Evolutionary conservation across 2,329 filamentous ascomycete species (phyloP).

Genomic region (Neofusicoccum kwambonambiense): DNA sequence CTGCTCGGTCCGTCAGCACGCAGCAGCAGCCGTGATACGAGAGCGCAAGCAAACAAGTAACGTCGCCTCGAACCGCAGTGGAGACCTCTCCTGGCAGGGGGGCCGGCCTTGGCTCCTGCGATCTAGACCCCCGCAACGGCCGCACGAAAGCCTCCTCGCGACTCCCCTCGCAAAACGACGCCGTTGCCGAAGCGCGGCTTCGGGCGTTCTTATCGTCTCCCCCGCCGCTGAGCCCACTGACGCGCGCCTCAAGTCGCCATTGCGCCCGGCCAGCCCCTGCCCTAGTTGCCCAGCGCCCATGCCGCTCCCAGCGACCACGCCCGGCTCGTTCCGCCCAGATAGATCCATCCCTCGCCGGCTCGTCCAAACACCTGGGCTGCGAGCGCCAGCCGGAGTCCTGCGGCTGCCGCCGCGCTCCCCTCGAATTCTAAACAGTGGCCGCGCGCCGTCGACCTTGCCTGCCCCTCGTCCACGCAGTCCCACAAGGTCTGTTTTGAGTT

Average conservation of each 20-base stretch:
- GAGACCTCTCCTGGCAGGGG: not conserved
- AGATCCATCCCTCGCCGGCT: not conserved
- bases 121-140: slow-evolving; percentile 1
- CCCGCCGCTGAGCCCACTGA: slow-evolving; percentile 2
- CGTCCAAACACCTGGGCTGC: not conserved
- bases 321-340: slow-evolving; percentile 6
- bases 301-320: not conserved
- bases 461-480: not conserved
- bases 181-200: not conserved
- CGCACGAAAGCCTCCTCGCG: not conserved
- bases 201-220: not conserved
- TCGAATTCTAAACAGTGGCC: too few relatives aligned
- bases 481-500: not conserved
- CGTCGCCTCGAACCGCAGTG: not conserved
- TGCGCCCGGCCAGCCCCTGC: not conserved
- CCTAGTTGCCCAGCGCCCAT: not conserved
- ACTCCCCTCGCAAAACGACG: not conserved
- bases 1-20: not conserved
- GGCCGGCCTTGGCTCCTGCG: not conserved
- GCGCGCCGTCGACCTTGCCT: too few relatives aligned
- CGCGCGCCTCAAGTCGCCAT: not conserved
- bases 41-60: not conserved
- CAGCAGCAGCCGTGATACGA: not conserved
- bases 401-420: too few relatives aligned
- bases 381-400: not conserved